phyloP scores from a whole-genome alignment of 2,329 filamentous ascomycete genomes.

The Orbilia quercus region DNA sequence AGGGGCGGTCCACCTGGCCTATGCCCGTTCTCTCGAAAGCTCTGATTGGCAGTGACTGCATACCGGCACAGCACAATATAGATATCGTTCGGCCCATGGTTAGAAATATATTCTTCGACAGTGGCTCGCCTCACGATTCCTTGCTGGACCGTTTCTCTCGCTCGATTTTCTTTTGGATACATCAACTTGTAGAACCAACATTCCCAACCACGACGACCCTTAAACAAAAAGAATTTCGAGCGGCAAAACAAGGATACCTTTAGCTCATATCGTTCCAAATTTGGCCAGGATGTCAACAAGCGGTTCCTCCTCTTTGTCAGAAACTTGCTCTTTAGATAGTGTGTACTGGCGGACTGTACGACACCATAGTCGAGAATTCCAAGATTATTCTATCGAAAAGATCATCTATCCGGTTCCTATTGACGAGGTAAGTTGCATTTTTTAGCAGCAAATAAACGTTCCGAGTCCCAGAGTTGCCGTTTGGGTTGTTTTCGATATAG shows the following conservation, averaged over 20 bases:
- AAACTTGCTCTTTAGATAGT: conserved; percentile 69
- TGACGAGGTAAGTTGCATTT: conserved; percentile 71
- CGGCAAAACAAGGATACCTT: conserved; percentile 41
- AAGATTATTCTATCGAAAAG: conserved; percentile 74
- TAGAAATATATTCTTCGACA: conserved; percentile 51
- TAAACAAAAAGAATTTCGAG: conserved; percentile 30
- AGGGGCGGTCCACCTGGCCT: conserved; percentile 56
- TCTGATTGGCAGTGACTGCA: conserved; percentile 56
- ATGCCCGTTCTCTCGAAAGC: conserved; percentile 47
- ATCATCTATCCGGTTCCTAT: conserved; percentile 75
- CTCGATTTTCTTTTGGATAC: conserved; percentile 23
- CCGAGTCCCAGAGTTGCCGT: conserved; percentile 32
- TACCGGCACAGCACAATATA: conserved; percentile 53
- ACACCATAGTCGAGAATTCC: conserved; percentile 74
- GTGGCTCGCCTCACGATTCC: conserved; percentile 29
- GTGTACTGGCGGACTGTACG: conserved; percentile 71
- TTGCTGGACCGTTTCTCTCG: conserved; percentile 20
- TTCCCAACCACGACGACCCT: conserved; percentile 33
- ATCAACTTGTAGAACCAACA: conserved; percentile 23
- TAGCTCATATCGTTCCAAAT: conserved; percentile 38
- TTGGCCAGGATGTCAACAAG: conserved; percentile 56
- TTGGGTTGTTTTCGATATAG: conserved; percentile 21
- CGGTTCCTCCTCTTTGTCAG: conserved; percentile 60
- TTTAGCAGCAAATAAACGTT: conserved; percentile 8
- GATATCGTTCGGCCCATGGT: conserved; percentile 45